Conservation (phyloP, 1,139 yeast genomes). For the Diutina siamensis region DNA sequence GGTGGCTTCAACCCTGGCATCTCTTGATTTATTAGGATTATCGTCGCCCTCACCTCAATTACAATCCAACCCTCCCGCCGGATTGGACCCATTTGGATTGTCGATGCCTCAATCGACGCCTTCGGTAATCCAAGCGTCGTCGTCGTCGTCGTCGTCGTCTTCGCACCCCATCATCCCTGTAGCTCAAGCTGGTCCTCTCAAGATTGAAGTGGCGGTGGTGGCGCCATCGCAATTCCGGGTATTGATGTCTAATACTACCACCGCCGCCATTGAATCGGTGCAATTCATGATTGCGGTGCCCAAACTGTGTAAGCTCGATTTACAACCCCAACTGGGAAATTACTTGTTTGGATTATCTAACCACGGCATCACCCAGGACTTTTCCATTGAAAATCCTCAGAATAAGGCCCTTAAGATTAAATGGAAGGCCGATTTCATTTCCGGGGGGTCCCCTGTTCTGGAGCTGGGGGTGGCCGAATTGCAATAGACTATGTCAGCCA, state of each 20-base stretch:
- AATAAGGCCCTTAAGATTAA: conserved; percentile 53
- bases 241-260: conserved; percentile 30
- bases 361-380: conserved; percentile 49
- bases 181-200: conserved; percentile 36
- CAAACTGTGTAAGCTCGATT: conserved; percentile 48
- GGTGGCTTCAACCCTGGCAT: background rate
- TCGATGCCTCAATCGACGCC: conserved; percentile 34
- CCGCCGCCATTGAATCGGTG: conserved; percentile 27
- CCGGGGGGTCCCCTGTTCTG: conserved; percentile 35
- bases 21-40: conserved; percentile 32
- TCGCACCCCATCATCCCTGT: conserved; percentile 16
- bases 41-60: conserved; percentile 37
- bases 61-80: conserved; percentile 22
- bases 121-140: conserved; percentile 16
- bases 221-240: conserved; percentile 23
- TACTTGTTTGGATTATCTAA: conserved; percentile 30
- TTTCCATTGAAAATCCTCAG: conserved; percentile 43
- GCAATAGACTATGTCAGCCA: conserved; percentile 6
- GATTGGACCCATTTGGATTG: conserved; percentile 42
- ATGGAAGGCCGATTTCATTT: conserved; percentile 60
- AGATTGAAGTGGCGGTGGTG: conserved; percentile 38
- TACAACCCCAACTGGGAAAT: conserved; percentile 62
- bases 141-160: no score
- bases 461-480: conserved; percentile 45
- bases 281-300: conserved; percentile 79